Conservation (phyloP, 306 rosid genomes). For the Cucumis cinereus region DNA sequence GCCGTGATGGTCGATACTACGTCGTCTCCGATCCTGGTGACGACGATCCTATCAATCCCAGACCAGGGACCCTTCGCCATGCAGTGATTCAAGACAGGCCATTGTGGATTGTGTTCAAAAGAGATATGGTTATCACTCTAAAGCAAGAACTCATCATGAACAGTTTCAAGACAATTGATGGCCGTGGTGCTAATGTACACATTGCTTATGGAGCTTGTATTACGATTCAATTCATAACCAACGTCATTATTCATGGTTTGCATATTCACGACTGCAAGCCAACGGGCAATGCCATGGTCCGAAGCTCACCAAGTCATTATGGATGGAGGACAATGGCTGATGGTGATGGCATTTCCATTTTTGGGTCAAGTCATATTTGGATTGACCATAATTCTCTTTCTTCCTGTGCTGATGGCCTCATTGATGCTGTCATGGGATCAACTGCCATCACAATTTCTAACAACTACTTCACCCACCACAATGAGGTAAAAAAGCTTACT, state of each 20-base stretch:
- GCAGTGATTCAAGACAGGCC: conserved; percentile 84
- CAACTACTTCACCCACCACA: conserved; percentile 85
- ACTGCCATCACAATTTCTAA: conserved; percentile 86
- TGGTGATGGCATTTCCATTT: conserved; percentile 77
- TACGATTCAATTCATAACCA: conserved; percentile 72
- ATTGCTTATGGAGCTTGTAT: conserved; percentile 86
- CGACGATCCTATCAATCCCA: conserved; percentile 63
- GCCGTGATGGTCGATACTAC: conserved; percentile 75
- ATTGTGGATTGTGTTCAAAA: conserved; percentile 87
- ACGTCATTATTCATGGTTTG: conserved; percentile 79
- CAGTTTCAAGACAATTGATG: conserved; percentile 95
- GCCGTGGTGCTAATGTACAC: conserved; percentile 74
- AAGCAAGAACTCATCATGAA: conserved; percentile 90
- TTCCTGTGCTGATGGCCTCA: conserved; percentile 76
- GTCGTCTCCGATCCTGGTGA: conserved; percentile 50
- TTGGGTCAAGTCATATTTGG: conserved; percentile 84
- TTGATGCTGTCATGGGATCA: conserved; percentile 88
- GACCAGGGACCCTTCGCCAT: conserved; percentile 80
- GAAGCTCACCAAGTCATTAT: conserved; percentile 82
- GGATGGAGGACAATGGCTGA: conserved; percentile 97
- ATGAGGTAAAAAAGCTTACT: conserved; percentile 43
- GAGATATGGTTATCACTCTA: conserved; percentile 88
- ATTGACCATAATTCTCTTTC: conserved; percentile 82
- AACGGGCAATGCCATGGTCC: conserved; percentile 92
- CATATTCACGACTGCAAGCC: conserved; percentile 76